Percentiles rank a stretch among this genome's conserved stretches.
Conservation (phyloP, 2,329 filamentous ascomycete genomes). For the Neoarthrinium moseri region DNA sequence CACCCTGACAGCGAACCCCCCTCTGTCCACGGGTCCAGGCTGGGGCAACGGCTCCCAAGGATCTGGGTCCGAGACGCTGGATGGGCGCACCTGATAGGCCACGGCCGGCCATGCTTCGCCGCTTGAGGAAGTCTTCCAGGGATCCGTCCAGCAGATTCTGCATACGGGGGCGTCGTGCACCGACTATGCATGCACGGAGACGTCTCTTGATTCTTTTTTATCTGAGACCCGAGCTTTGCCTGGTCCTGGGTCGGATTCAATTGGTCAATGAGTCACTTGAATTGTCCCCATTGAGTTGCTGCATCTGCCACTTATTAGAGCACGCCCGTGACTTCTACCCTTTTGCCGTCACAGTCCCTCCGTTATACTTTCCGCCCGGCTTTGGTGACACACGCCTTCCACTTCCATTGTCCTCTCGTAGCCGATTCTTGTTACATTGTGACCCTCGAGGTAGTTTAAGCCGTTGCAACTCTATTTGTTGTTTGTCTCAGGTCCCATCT, state of each 20-base stretch:
- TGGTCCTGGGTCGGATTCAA: background rate
- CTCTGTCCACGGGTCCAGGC: background rate
- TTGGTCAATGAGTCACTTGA: conserved; percentile 10
- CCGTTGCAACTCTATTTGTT: conserved; percentile 3
- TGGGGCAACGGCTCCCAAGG: background rate
- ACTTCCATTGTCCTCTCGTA: background rate
- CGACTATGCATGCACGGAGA: background rate
- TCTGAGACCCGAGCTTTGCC: background rate
- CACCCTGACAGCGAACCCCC: too few species aligned
- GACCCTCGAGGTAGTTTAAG: background rate
- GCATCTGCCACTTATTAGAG: too few species aligned
- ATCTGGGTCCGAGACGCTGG: background rate
- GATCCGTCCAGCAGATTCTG: too few species aligned
- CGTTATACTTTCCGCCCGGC: conserved; percentile 8
- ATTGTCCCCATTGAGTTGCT: conserved; percentile 1
- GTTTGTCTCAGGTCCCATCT: background rate
- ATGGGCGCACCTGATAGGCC: background rate
- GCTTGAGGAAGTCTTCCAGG: too few species aligned
- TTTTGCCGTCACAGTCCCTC: too few species aligned
- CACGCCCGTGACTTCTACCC: too few species aligned
- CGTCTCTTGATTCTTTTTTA: background rate
- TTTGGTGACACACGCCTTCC: background rate
- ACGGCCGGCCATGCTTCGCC: too few species aligned
- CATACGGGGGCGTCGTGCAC: background rate
- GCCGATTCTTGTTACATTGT: too few species aligned